Evolutionary conservation across 805 yeast species (phyloP).

Genomic region (Hanseniaspora jakobsenii): DNA sequence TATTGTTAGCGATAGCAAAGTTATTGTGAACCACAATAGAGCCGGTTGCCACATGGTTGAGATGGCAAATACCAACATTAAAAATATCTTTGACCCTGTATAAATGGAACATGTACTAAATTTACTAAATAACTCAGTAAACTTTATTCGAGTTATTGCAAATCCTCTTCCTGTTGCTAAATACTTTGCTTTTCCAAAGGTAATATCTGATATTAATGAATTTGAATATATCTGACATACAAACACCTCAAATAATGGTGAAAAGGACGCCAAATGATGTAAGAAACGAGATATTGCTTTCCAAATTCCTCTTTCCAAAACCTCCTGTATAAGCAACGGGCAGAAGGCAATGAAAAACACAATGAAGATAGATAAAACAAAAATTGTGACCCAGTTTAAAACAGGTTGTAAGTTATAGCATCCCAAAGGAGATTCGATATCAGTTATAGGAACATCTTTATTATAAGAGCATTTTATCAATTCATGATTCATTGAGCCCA

Average conservation of each 20-base stretch:
- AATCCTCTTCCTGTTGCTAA: conserved; percentile 90
- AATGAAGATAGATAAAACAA: conserved; percentile 78
- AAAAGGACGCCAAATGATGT: conserved; percentile 67
- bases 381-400: conserved; percentile 79
- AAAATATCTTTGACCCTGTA: conserved; percentile 56
- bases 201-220: conserved; percentile 59
- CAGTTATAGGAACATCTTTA: conserved; percentile 58
- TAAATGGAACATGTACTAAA: conserved; percentile 70
- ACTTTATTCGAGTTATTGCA: conserved; percentile 72
- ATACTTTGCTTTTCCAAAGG: conserved; percentile 86
- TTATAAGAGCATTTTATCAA: conserved; percentile 56
- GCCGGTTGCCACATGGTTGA: conserved; percentile 73
- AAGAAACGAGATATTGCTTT: conserved; percentile 58
- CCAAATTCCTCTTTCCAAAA: conserved; percentile 73
- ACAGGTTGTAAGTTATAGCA: conserved; percentile 80
- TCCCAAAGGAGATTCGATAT: conserved; percentile 62
- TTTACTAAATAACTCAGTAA: conserved; percentile 57
- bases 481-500: conserved; percentile 70
- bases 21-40: conserved; percentile 62
- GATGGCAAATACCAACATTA: conserved; percentile 64
- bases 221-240: conserved; percentile 87
- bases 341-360: conserved; percentile 86
- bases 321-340: conserved; percentile 77
- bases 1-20: conserved; percentile 49
- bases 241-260: conserved; percentile 89